Evolutionary conservation across 106 monocot species (phyloP).

Genomic region (Platanthera zijinensis): DNA sequence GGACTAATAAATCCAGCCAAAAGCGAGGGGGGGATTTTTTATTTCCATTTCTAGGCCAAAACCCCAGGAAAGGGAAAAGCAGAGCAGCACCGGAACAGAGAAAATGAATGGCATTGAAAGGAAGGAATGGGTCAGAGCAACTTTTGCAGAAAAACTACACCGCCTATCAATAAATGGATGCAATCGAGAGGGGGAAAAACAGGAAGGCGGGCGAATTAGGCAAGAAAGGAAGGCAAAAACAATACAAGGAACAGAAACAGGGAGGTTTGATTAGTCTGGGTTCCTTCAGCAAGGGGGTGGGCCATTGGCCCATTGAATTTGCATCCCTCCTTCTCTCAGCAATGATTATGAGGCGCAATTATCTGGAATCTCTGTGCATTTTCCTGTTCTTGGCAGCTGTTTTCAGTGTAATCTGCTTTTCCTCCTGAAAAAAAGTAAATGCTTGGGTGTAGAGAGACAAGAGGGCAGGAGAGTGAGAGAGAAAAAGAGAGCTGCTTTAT

Average conservation of each 20-base stretch:
- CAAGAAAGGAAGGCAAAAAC: neutral
- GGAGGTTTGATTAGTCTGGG: neutral
- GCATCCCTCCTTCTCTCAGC: conserved; percentile 5
- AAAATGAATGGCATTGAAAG: conserved; percentile 4
- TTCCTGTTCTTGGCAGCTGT: conserved; percentile 3
- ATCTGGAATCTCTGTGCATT: conserved; percentile 15
- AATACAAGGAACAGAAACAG: neutral
- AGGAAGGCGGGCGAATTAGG: neutral
- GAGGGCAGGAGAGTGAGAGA: neutral
- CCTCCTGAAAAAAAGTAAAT: neutral
- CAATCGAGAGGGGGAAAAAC: neutral
- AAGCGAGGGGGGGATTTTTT: neutral
- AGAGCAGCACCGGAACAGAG: neutral
- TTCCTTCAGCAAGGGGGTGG: neutral
- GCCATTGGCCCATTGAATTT: neutral
- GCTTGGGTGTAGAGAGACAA: neutral
- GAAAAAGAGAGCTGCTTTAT: conserved; percentile 1
- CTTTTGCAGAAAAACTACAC: conserved; percentile 8
- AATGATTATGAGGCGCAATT: conserved; percentile 18
- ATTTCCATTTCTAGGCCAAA: conserved; percentile 8
- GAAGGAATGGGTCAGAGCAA: conserved; percentile 11
- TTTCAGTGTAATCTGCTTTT: conserved; percentile 8
- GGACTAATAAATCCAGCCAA: neutral
- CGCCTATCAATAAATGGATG: conserved; percentile 7
- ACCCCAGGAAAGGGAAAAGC: conserved; percentile 6